phyloP scores from a whole-genome alignment of 768 basidiomycete species.

The Cubamyces lactineus region DNA sequence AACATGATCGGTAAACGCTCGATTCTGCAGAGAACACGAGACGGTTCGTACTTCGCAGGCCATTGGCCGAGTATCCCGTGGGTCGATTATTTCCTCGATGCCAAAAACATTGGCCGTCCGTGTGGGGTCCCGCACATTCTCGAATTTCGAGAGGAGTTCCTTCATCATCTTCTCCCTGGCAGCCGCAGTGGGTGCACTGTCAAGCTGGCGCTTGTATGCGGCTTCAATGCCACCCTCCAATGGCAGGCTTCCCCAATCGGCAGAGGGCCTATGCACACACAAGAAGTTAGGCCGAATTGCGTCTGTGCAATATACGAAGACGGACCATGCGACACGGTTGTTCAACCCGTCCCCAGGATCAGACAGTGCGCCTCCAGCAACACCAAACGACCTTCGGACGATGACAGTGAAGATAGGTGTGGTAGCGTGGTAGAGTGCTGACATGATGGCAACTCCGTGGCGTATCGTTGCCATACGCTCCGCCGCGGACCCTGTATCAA shows the following conservation, averaged over 20 bases:
- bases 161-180: conserved; percentile 24
- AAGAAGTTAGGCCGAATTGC: background rate
- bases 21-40: too few species aligned
- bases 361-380: conserved; percentile 23
- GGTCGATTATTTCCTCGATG: conserved; percentile 27
- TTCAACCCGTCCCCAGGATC: conserved; percentile 22
- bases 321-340: conserved; percentile 24
- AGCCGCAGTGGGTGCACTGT: conserved; percentile 14
- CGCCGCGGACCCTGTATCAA: conserved; percentile 16
- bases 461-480: conserved; percentile 23
- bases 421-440: conserved; percentile 21
- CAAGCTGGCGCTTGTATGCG: conserved; percentile 25
- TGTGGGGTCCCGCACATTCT: conserved; percentile 20
- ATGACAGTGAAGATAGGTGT: conserved; percentile 23
- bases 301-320: too few species aligned
- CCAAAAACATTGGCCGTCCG: conserved; percentile 21
- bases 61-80: conserved; percentile 22
- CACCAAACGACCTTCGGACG: conserved; percentile 21
- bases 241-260: conserved; percentile 26
- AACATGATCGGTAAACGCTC: background rate
- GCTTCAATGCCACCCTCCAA: conserved; percentile 27
- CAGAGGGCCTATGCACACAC: conserved; percentile 19
- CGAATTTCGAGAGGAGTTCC: conserved; percentile 24
- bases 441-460: conserved; percentile 20
- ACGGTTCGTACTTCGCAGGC: conserved; percentile 20